These are phyloP conservation scores for Megacollybia marginata DNA, from an alignment of 768 basidiomycete genomes.

Conservation along the genomic window DNA sequence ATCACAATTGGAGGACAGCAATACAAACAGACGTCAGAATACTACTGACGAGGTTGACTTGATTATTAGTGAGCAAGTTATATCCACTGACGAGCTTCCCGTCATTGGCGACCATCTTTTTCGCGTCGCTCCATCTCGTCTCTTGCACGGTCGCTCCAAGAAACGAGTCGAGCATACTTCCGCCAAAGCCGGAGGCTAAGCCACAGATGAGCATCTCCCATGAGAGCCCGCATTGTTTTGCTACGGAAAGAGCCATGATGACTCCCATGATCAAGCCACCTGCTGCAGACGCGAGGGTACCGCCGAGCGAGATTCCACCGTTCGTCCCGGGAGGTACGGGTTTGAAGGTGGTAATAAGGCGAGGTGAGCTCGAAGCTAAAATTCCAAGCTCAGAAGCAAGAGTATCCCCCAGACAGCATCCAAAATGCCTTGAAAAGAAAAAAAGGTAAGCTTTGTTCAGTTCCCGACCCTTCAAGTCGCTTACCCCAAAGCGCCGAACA, in stretches of 20 bases:
- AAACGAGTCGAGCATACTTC: slow-evolving; percentile 81
- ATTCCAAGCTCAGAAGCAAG: slow-evolving; percentile 93
- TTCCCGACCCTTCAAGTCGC: slow-evolving; percentile 7
- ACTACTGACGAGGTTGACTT: slow-evolving; percentile 47
- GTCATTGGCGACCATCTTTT: slow-evolving; percentile 53
- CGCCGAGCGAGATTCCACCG: slow-evolving; percentile 73
- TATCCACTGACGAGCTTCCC: slow-evolving; percentile 52
- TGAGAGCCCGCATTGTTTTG: slow-evolving; percentile 28
- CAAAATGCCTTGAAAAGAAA: slow-evolving; percentile 59
- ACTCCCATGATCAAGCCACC: slow-evolving; percentile 73
- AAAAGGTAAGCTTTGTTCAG: not conserved
- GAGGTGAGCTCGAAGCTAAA: slow-evolving; percentile 58
- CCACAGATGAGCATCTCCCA: slow-evolving; percentile 52
- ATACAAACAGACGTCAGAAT: slow-evolving; percentile 19
- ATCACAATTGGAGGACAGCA: not conserved
- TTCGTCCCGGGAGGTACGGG: slow-evolving; percentile 86
- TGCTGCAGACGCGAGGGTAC: slow-evolving; percentile 62
- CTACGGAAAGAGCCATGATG: slow-evolving; percentile 46
- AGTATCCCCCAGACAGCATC: slow-evolving; percentile 86
- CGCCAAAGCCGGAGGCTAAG: slow-evolving; percentile 59
- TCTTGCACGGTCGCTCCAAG: slow-evolving; percentile 83
- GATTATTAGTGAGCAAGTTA: slow-evolving; percentile 76
- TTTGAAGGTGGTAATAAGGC: slow-evolving; percentile 72
- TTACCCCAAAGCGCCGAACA: slow-evolving; percentile 64
- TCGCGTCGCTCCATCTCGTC: slow-evolving; percentile 61